Conservation (phyloP, 192 early-diverging fungal genomes). For the Oehlia diaphana region DNA sequence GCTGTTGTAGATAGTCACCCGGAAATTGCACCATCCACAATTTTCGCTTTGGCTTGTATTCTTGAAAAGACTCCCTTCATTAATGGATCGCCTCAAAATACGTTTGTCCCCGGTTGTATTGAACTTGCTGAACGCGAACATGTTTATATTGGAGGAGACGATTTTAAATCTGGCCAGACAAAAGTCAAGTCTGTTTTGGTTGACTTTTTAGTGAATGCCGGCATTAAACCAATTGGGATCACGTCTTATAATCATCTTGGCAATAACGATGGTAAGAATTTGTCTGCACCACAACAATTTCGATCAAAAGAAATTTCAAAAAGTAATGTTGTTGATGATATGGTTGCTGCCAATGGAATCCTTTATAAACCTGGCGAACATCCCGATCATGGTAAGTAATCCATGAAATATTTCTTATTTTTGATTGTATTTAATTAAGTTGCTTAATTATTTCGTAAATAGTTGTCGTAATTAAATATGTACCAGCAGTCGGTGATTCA, state of each 20-base stretch:
- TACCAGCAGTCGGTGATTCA: slow-evolving; percentile 93
- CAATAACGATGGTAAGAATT: slow-evolving; percentile 99
- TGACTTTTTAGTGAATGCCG: slow-evolving; percentile 98
- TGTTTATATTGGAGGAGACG: slow-evolving; percentile 96
- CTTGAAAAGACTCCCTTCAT: slow-evolving; percentile 95
- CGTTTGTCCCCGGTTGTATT: slow-evolving; percentile 95
- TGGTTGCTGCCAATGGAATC: slow-evolving; percentile 94
- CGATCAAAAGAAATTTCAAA: slow-evolving; percentile 99
- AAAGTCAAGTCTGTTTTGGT: slow-evolving; percentile 99
- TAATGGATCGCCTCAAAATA: slow-evolving; percentile 99
- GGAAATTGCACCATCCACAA: slow-evolving; percentile 93
- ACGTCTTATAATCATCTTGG: slow-evolving; percentile 98
- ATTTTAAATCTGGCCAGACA: slow-evolving; percentile 99
- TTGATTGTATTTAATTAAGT: no score
- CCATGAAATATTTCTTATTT: no score
- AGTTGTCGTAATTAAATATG: slow-evolving; percentile 98
- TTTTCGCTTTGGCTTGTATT: slow-evolving; percentile 96
- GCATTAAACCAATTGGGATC: slow-evolving; percentile 97
- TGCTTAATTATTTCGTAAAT: slow-evolving; percentile 34
- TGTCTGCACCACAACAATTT: slow-evolving; percentile 97
- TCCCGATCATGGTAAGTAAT: slow-evolving; percentile 51
- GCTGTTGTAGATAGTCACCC: slow-evolving; percentile 80
- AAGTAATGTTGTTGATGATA: slow-evolving; percentile 98
- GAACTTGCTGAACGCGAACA: slow-evolving; percentile 85
- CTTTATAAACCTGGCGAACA: slow-evolving; percentile 82